Base-by-base conservation (phyloP, 257 asterid species). In the Dorcoceras hygrometricum region DNA sequence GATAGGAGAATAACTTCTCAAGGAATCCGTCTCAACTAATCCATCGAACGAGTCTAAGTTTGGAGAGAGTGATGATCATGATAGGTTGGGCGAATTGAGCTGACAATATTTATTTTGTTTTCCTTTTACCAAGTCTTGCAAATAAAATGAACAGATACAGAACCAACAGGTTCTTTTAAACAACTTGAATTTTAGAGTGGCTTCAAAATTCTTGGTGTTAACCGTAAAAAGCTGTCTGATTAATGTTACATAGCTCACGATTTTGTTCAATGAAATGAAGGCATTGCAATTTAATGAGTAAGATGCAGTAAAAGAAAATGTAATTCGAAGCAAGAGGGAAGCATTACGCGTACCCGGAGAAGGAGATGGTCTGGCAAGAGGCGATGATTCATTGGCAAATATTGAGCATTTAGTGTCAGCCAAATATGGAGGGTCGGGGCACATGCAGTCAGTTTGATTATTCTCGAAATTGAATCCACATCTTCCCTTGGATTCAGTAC, bases 371-470 rank as follows among this genome's bases (percentile, higher is more conserved):
- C 23, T 3, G 3, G 26, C 31, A 25, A 48, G 39, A 2, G 80
- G 76, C 14, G 81, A 68, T 64, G 59, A 62, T 26, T 62, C 76
- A 59, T 51, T 57, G 27, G 62, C 25, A 14, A 46, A 46, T 43
- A 36, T 48, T 1, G 61, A 19, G 74, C 96, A 89, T n/a, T n/a
- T n/a, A 54, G 82, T 76, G 34, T 48, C 68, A 25, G 65, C 12
- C 0, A 77, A 54, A 63, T 63, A 80, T 0, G 92, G 89, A 27
- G 76, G 76, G 66, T 36, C 53, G n/a, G 86, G 83, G 75, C 95
- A 89, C 66, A 77, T 80, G 67, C 96, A 89, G 59, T 64, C 56
- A 12, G 87, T 81, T 62, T 22, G 70, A 51, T 79, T 79, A 0
- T 66, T 56, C 23, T 10, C 70, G 23, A 43, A 46, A 74, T 78